Base-by-base conservation (phyloP, 164 flowering plant species). In the Aristolochia contorta region DNA sequence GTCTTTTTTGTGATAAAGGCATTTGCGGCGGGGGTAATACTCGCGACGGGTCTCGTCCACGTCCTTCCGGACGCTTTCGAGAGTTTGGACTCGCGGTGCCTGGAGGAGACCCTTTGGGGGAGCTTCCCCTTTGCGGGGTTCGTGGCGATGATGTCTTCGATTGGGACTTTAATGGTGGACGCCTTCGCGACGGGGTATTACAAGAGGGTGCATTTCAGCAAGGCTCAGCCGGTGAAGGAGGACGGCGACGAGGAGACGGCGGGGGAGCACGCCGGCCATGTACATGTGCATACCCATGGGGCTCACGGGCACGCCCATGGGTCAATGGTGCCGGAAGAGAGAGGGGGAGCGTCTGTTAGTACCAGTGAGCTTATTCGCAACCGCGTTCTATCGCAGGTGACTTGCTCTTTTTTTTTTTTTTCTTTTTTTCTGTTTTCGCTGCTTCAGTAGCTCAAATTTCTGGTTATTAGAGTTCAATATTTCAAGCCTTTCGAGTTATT, bases 111-210 rank as follows among this genome's bases (percentile, higher is more conserved):
- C 7, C 76, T 78, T 0, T 75, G 81, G 83, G 55, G 61, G 9
- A 32, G 71, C 1, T 80, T 77, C 27, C 83, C 83, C 16, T 77
- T 79, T 33, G 59, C 83, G 0, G 83, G 80, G 1, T 77, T 79
- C 22, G 59, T 79, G 16, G 78, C 81, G 0, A 80, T 79, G 82
- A 18, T 67, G 18, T 47, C 80, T 0, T 72, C 80, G 0, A 65
- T 79, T 0, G 55, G 55, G 1, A 77, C 82, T 0, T 23, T 79
- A 49, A 63, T 79, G 76, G 51, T 72, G 3, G 82, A 79, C 43
- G 27, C 79, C 12, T 16, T 62, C 1, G 70, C 70, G 14, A 67
- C 70, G 6, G 54, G 61, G 24, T 67, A 61, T 21, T 61, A 56
- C 43, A 57, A 19, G 46, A 57, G 61, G 54, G 41, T 58, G 5